Evolutionary conservation across 139 green algal species (phyloP).

Genomic region (Coccomyxa sp.): DNA sequence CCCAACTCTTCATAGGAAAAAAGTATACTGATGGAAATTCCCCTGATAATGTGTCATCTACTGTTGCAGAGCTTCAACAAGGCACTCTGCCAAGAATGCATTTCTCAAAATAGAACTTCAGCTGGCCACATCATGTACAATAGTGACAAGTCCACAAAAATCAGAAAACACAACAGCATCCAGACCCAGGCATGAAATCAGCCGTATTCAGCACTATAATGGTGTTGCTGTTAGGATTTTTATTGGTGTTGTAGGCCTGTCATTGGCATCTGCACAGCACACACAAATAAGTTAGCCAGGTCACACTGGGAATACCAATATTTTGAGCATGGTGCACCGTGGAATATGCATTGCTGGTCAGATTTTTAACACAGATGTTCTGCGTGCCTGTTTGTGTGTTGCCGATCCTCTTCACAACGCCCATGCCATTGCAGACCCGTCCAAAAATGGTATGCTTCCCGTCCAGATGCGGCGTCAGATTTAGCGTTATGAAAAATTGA

Average conservation of each 20-base stretch:
- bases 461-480: constrained; percentile 77
- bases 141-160: too few relatives aligned
- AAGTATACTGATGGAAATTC: too few relatives aligned
- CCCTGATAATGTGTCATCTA: too few relatives aligned
- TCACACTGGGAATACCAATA: neutral
- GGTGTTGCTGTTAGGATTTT: constrained; percentile 50
- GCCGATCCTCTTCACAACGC: constrained; percentile 80
- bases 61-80: too few relatives aligned
- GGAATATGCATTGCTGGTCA: neutral
- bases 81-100: too few relatives aligned
- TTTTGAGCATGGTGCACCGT: neutral
- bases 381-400: constrained; percentile 67
- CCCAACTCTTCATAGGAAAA: too few relatives aligned
- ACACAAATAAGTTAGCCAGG: neutral
- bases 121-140: too few relatives aligned
- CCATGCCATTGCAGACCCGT: constrained; percentile 82
- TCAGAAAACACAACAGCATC: too few relatives aligned
- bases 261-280: constrained; percentile 38
- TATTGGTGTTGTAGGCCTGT: constrained; percentile 62
- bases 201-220: constrained; percentile 7
- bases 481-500: constrained; percentile 88
- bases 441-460: constrained; percentile 99
- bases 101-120: too few relatives aligned
- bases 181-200: neutral
- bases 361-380: neutral